phyloP scores from a whole-genome alignment of 2,329 filamentous ascomycete genomes.

The Ceratocystis colombiana region DNA sequence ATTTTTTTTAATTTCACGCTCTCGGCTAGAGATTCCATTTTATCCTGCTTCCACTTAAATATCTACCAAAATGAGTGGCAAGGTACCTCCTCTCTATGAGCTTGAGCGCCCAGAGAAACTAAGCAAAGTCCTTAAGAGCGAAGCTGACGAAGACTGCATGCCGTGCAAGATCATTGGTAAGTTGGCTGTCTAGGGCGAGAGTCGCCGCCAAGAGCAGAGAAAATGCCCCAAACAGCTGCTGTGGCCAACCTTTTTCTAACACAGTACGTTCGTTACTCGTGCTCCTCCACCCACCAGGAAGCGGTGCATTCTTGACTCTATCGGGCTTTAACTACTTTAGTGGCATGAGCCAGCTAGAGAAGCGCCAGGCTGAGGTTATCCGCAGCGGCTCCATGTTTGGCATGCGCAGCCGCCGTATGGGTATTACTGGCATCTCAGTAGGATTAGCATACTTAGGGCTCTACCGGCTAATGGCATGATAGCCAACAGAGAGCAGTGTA shows the following conservation, averaged over 20 bases:
- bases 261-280: conserved; percentile 15
- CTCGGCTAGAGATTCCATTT: neutral
- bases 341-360: conserved; percentile 60
- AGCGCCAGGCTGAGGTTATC: conserved; percentile 55
- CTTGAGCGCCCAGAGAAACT: conserved; percentile 53
- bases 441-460: conserved; percentile 60
- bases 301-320: conserved; percentile 63
- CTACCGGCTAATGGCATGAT: conserved; percentile 40
- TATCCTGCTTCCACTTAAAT: neutral
- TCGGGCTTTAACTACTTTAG: conserved; percentile 69
- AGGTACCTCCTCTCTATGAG: conserved; percentile 41
- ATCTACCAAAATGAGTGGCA: conserved; percentile 9
- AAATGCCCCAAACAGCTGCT: neutral
- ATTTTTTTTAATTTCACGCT: neutral
- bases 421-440: conserved; percentile 57
- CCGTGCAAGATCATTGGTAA: conserved; percentile 62
- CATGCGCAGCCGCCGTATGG: conserved; percentile 57
- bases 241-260: neutral
- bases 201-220: neutral
- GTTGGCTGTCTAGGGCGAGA: conserved; percentile 29
- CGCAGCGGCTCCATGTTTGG: conserved; percentile 61
- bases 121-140: conserved; percentile 46
- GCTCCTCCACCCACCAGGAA: conserved; percentile 41
- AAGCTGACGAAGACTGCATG: conserved; percentile 55
- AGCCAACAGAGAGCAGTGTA: too few species aligned